phyloP scores from a whole-genome alignment of 2,329 filamentous ascomycete species.

The Drechslerella coelobrocha region DNA sequence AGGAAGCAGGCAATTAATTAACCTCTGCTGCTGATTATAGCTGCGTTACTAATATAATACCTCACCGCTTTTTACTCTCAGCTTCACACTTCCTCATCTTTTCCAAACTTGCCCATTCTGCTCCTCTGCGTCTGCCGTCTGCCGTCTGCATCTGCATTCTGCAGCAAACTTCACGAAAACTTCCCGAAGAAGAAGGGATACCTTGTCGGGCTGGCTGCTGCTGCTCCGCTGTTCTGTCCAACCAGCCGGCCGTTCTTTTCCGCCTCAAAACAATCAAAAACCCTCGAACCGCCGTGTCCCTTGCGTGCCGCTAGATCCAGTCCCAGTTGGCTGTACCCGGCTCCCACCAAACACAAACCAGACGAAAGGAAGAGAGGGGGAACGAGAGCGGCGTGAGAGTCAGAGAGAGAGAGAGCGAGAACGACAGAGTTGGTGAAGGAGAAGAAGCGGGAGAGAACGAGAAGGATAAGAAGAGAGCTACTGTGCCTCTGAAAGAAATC shows the following conservation, averaged over 20 bases:
- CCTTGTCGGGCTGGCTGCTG: neutral
- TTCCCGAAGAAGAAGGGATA: neutral
- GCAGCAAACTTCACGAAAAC: neutral
- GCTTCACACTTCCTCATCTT: neutral
- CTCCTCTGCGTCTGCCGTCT: no score
- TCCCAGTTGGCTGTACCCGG: neutral
- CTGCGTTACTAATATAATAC: neutral
- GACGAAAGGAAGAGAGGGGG: neutral
- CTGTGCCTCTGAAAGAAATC: no score
- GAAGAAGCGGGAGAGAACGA: neutral
- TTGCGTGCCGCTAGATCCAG: slow-evolving; percentile 34
- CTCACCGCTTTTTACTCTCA: neutral
- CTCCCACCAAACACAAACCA: slow-evolving; percentile 7
- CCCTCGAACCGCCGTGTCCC: slow-evolving; percentile 38
- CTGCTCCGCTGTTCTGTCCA: neutral
- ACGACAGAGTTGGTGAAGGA: neutral
- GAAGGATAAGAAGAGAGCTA: neutral
- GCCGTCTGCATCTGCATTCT: no score
- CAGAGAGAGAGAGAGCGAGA: neutral
- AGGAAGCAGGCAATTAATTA: neutral
- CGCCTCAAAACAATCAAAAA: slow-evolving; percentile 23
- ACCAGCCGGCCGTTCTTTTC: slow-evolving; percentile 18
- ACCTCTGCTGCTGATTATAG: neutral
- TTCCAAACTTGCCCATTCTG: neutral
- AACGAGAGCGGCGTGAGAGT: no score